Evolutionary conservation across 2,329 filamentous ascomycete genomes (phyloP).

Genomic region (Lecanicillium sp.): DNA sequence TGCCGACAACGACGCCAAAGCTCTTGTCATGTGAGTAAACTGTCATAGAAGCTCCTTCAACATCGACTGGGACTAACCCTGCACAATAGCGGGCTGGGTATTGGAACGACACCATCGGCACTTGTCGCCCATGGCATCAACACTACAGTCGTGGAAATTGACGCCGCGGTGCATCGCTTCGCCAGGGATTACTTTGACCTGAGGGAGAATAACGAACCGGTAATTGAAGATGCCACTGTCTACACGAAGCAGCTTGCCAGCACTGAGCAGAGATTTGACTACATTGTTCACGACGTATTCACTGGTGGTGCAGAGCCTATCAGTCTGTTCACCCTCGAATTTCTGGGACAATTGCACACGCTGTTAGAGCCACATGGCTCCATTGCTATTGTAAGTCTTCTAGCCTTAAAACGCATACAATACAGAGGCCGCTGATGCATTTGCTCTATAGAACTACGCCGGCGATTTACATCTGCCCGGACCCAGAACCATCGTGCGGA

Average conservation of each 20-base stretch:
- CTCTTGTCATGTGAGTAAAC: slow-evolving; percentile 70
- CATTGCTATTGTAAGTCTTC: slow-evolving; percentile 71
- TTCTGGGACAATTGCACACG: slow-evolving; percentile 61
- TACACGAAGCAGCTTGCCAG: slow-evolving; percentile 47
- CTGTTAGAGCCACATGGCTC: slow-evolving; percentile 73
- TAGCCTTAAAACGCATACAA: neutral
- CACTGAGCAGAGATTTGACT: slow-evolving; percentile 58
- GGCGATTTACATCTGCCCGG: slow-evolving; percentile 75
- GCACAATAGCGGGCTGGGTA: slow-evolving; percentile 65
- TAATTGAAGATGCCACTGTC: slow-evolving; percentile 74
- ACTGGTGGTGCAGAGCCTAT: slow-evolving; percentile 92
- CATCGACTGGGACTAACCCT: too few relatives aligned
- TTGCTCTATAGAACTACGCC: slow-evolving; percentile 74
- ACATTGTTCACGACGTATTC: slow-evolving; percentile 96
- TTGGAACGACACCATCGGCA: slow-evolving; percentile 84
- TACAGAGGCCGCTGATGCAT: neutral
- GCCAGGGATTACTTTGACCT: slow-evolving; percentile 78
- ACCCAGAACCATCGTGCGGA: slow-evolving; percentile 71
- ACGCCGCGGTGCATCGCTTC: slow-evolving; percentile 80
- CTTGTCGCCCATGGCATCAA: slow-evolving; percentile 81
- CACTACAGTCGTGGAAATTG: slow-evolving; percentile 92
- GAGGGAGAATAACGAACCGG: slow-evolving; percentile 66
- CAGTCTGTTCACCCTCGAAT: slow-evolving; percentile 78
- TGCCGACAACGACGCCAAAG: slow-evolving; percentile 61
- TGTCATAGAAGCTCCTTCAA: slow-evolving; percentile 9